phyloP scores from a whole-genome alignment of 331 rosid species.

The Rosa hybrid region DNA sequence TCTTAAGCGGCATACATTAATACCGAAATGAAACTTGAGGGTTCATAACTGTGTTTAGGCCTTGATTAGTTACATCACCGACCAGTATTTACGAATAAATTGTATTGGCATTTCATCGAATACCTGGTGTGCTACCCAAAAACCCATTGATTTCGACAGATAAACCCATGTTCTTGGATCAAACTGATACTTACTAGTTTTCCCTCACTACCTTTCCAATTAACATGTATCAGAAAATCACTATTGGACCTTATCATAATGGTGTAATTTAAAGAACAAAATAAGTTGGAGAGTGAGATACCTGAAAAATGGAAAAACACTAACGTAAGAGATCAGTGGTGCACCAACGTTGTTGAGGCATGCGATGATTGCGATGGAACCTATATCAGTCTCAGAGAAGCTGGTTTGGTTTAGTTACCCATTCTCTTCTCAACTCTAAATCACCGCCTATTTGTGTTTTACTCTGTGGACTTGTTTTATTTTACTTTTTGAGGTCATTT shows the following conservation, averaged over 20 bases:
- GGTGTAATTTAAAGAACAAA: background rate
- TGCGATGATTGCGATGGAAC: background rate
- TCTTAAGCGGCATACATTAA: background rate
- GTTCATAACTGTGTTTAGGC: background rate
- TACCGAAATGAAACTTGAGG: background rate
- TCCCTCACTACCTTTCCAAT: background rate
- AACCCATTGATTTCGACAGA: background rate
- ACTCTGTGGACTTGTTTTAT: background rate
- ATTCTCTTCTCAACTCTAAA: background rate
- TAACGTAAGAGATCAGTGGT: background rate
- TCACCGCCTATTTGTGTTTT: background rate
- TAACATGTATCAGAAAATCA: background rate
- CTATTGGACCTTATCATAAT: background rate
- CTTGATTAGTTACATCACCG: background rate
- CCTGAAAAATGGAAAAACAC: background rate
- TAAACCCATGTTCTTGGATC: background rate
- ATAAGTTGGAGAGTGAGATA: background rate
- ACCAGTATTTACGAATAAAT: background rate
- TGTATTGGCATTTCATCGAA: constrained; percentile 15
- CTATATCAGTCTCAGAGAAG: background rate
- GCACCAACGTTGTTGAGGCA: background rate
- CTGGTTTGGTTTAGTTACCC: background rate
- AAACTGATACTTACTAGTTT: background rate
- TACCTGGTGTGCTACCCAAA: constrained; percentile 12
- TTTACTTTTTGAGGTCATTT: background rate